Percentiles rank a stretch among this genome's conserved stretches.
Evolutionary conservation across 2,329 filamentous ascomycete genomes (phyloP).

Genomic region (Dryadomyces quercus-mongolicae): DNA sequence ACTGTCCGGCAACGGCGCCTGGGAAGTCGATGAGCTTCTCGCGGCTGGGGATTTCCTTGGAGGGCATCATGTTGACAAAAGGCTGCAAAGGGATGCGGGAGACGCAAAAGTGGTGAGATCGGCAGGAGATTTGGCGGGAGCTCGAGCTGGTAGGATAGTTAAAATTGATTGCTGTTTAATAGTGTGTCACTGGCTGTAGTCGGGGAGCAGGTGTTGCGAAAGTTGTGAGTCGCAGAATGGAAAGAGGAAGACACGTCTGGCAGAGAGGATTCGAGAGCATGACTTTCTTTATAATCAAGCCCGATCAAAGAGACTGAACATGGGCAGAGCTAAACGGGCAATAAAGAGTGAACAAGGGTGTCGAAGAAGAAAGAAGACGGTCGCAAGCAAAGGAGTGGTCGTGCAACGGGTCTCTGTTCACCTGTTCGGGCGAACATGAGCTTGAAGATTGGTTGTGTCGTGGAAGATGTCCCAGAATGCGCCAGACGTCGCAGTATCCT

Average conservation of each 20-base stretch:
- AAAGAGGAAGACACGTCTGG: background rate
- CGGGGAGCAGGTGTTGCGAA: background rate
- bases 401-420: background rate
- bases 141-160: background rate
- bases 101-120: background rate
- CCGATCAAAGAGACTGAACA: background rate
- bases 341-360: background rate
- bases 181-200: background rate
- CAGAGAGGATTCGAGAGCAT: background rate
- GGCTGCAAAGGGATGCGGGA: background rate
- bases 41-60: constrained; percentile 36
- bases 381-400: background rate
- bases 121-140: background rate
- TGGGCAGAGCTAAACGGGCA: background rate
- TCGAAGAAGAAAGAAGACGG: background rate
- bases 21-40: constrained; percentile 57
- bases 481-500: background rate
- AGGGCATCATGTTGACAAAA: constrained; percentile 13
- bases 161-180: background rate
- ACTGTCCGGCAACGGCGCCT: constrained; percentile 77
- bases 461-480: background rate
- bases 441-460: background rate
- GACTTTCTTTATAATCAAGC: background rate
- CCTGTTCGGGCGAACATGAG: background rate
- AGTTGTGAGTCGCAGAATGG: background rate